A percentile compares a stretch with the other conserved stretches of the same genome.
phyloP scores from a whole-genome alignment of 805 yeast genomes.

The Pichia nakasei region DNA sequence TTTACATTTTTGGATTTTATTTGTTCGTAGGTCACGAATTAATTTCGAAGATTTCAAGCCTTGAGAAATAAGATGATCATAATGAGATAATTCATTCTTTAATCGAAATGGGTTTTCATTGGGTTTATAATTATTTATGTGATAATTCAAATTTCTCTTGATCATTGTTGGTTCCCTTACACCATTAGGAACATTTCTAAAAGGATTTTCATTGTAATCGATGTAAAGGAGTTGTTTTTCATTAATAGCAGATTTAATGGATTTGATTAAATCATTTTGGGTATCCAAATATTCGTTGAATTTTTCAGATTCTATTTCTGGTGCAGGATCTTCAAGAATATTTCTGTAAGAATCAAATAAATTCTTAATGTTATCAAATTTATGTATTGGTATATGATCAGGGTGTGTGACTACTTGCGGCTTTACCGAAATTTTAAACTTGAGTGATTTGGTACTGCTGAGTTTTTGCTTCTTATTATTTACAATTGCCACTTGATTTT shows the following conservation, averaged over 20 bases:
- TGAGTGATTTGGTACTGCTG: constrained; percentile 11
- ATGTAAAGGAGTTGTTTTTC: constrained; percentile 33
- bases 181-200: constrained; percentile 39
- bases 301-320: constrained; percentile 50
- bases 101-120: constrained; percentile 35
- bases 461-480: neutral
- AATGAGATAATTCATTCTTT: constrained; percentile 39
- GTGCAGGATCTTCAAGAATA: constrained; percentile 40
- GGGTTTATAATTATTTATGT: constrained; percentile 22
- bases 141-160: constrained; percentile 24
- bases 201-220: constrained; percentile 35
- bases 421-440: constrained; percentile 30
- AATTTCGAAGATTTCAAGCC: constrained; percentile 63
- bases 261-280: constrained; percentile 38
- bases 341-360: constrained; percentile 49
- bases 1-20: constrained; percentile 57
- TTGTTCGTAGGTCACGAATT: constrained; percentile 55
- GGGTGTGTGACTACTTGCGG: constrained; percentile 53
- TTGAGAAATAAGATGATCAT: constrained; percentile 71
- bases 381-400: constrained; percentile 40
- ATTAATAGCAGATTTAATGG: constrained; percentile 39
- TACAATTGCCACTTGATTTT: too few species aligned
- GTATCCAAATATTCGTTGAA: constrained; percentile 46
- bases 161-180: constrained; percentile 31
- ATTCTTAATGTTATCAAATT: constrained; percentile 31